Evolutionary conservation across 2,329 filamentous ascomycete genomes (phyloP), one percentile per base, ranked within the genome.

Genomic region (Sclerotinia subarctica): DNA sequence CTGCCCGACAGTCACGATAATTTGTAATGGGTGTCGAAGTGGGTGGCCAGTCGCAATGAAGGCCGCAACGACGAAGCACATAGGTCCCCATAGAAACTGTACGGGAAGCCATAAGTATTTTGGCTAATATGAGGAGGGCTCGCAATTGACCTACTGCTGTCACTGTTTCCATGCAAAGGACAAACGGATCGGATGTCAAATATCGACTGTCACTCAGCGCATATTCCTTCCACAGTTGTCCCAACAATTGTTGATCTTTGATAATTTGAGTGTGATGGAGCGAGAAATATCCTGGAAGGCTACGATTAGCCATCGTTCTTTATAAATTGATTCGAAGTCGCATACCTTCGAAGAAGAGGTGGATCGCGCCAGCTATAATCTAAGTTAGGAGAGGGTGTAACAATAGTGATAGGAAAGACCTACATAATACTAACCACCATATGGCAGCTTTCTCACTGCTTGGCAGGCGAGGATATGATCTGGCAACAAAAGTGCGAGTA

Each of bases 341-440:
- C 49, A 47, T 71, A 72, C 71, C 82, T 83, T 73, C 68, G 57
- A 73, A 73, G 68, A 77, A 77, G 35, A 77, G 65, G 67, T 77
- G 76, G 42, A 77, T 76, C 24, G 69, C 68, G 42, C 76, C 76
- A 64, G 75, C 74, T 76, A 57, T 11, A 29, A 42, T 26, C 24
- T 26, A 19, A n/a, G 54, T 67, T 49, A 67, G 57, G 6, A 44
- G 21, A 26, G n/a, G 19, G 19, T 35, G 29, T 32, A 32, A 13
- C 15, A 32, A 15, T 17, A 53, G 46, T 42, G 19, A 46, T 35
- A 44, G 19, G 49, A 44, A 32, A 44, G 72, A 84, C 77, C 80
- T 85, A 83, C 90, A 91, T 19, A 94, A 82, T 29, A 89, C 84
- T 77, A 94, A 94, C 92, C 92, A 94, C 79, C 92, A 79, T 29